These are phyloP conservation scores for Fusarium continuum DNA, from an alignment of 2,329 filamentous ascomycete genomes.

Conservation along the genomic window DNA sequence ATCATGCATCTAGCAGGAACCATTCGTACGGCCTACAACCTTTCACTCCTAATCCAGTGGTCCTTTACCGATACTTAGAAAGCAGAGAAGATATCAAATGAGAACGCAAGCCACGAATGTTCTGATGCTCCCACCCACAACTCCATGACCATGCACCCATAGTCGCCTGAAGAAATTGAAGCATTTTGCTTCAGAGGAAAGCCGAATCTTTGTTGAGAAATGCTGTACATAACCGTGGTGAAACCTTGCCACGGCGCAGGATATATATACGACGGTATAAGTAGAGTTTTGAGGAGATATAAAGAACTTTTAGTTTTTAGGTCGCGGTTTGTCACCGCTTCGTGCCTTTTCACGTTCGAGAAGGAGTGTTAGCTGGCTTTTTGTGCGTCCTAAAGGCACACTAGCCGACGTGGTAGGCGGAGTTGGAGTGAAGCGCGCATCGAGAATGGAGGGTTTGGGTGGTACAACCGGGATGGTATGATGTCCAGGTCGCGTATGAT, in stretches of 20 bases:
- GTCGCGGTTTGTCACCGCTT: constrained; percentile 42
- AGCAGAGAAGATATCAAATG: background rate
- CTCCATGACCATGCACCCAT: constrained; percentile 12
- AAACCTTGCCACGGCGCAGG: background rate
- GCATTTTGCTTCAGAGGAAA: constrained; percentile 1
- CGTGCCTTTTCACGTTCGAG: constrained; percentile 62
- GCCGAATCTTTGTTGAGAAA: background rate
- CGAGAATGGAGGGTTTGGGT: constrained; percentile 43
- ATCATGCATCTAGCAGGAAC: constrained; percentile 4
- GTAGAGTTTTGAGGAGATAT: constrained; percentile 5
- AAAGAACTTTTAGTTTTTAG: constrained; percentile 39
- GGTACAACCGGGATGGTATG: constrained; percentile 39
- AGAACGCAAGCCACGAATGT: background rate
- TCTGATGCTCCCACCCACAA: constrained; percentile 12
- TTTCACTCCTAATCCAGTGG: background rate
- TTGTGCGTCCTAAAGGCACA: constrained; percentile 65
- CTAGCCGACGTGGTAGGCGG: constrained; percentile 56
- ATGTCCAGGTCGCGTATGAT: constrained; percentile 31
- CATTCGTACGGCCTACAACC: background rate
- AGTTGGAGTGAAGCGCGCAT: constrained; percentile 59
- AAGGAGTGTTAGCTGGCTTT: constrained; percentile 67
- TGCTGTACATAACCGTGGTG: constrained; percentile 7
- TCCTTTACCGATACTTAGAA: background rate
- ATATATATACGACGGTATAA: constrained; percentile 15
- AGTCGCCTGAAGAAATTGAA: background rate